Conservation (phyloP, 495 filamentous ascomycete genomes). For the Penicillium tannophilum region DNA sequence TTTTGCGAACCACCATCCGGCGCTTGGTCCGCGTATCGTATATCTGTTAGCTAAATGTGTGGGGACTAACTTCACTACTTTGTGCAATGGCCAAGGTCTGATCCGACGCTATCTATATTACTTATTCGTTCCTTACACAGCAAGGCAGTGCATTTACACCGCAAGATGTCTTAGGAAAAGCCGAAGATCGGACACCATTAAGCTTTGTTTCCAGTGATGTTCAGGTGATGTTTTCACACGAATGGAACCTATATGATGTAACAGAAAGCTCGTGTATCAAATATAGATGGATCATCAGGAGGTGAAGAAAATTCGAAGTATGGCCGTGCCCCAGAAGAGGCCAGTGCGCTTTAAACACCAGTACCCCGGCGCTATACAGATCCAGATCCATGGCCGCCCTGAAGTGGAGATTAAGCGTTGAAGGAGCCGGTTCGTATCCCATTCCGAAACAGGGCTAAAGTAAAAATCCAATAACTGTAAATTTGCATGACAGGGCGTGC, state of each 20-base stretch:
- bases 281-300: constrained; percentile 88
- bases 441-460: constrained; percentile 4
- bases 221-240: constrained; percentile 8
- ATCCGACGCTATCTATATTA: constrained; percentile 79
- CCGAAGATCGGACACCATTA: not conserved
- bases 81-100: constrained; percentile 97
- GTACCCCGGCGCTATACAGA: constrained; percentile 17
- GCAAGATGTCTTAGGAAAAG: constrained; percentile 60
- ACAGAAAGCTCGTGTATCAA: constrained; percentile 74
- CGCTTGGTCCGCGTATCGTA: not conserved
- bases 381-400: constrained; percentile 20
- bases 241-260: constrained; percentile 63
- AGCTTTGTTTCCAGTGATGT: not conserved
- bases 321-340: constrained; percentile 68
- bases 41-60: constrained; percentile 2
- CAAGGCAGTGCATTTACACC: constrained; percentile 51
- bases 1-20: constrained; percentile 1
- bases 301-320: constrained; percentile 66
- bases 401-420: constrained; percentile 59
- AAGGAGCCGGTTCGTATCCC: constrained; percentile 56
- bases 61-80: constrained; percentile 32
- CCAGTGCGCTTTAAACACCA: constrained; percentile 86
- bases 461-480: constrained; percentile 70
- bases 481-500: constrained; percentile 94
- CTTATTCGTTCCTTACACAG: constrained; percentile 76